Conservation (phyloP, 2,329 filamentous ascomycete species). For the Septoria petroselini region DNA sequence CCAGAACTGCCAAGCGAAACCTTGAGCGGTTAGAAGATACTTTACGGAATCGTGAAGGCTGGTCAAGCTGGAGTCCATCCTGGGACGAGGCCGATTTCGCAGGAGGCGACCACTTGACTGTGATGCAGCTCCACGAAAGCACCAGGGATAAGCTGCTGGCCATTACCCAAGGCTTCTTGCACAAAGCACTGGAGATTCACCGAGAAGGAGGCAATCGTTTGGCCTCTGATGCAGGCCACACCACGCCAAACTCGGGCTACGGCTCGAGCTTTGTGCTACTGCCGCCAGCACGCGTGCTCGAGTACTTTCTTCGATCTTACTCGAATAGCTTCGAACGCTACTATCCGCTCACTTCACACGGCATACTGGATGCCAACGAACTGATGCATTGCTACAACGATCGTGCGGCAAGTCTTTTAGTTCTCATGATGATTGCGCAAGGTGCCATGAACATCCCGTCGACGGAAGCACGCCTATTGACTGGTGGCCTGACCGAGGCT, state of each 20-base stretch:
- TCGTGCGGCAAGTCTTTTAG: slow-evolving; percentile 62
- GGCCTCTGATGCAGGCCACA: slow-evolving; percentile 26
- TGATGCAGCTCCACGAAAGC: slow-evolving; percentile 51
- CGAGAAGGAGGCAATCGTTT: slow-evolving; percentile 41
- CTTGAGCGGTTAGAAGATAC: slow-evolving; percentile 53
- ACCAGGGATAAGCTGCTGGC: slow-evolving; percentile 68
- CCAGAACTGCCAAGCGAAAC: slow-evolving; percentile 51
- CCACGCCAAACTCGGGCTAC: slow-evolving; percentile 49
- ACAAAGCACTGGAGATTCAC: slow-evolving; percentile 68
- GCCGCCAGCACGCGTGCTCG: slow-evolving; percentile 63
- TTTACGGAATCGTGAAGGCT: slow-evolving; percentile 51
- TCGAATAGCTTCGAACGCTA: slow-evolving; percentile 64
- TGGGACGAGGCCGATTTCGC: slow-evolving; percentile 51
- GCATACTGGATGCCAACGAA: slow-evolving; percentile 63
- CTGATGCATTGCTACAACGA: slow-evolving; percentile 61
- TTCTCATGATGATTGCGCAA: slow-evolving; percentile 70
- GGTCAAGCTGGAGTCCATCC: slow-evolving; percentile 52
- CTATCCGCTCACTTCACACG: slow-evolving; percentile 60
- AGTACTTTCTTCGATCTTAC: slow-evolving; percentile 65
- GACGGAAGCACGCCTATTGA: slow-evolving; percentile 62
- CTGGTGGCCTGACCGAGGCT: slow-evolving; percentile 65
- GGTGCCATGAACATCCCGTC: slow-evolving; percentile 65
- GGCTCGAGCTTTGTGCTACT: slow-evolving; percentile 63
- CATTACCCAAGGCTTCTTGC: slow-evolving; percentile 67
- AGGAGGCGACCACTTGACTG: slow-evolving; percentile 46